phyloP scores from a whole-genome alignment of 345 rosid genomes.

The Rubroshorea leprosula region DNA sequence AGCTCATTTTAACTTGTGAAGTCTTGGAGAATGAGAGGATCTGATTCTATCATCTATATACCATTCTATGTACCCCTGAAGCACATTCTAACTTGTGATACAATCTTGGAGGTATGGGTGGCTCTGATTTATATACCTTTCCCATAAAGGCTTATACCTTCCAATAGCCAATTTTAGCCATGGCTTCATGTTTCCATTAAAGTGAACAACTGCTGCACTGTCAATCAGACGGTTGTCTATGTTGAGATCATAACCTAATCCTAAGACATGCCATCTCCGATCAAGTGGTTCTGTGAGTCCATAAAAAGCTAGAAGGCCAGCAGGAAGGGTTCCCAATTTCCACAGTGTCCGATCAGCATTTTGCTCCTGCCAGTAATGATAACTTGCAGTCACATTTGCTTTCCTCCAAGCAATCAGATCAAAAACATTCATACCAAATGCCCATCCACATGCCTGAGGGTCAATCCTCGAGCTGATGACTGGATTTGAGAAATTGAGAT shows the following conservation, averaged over 20 bases:
- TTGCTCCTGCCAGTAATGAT: slow-evolving; percentile 87
- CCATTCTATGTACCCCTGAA: too few relatives aligned
- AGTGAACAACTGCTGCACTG: slow-evolving; percentile 92
- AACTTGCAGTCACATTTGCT: slow-evolving; percentile 76
- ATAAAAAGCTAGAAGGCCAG: slow-evolving; percentile 83
- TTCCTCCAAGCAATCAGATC: slow-evolving; percentile 90
- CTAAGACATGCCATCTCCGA: slow-evolving; percentile 95
- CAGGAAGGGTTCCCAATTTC: slow-evolving; percentile 95
- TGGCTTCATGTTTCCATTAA: slow-evolving; percentile 92
- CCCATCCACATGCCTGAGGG: slow-evolving; percentile 99
- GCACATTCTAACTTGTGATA: slow-evolving; percentile 47
- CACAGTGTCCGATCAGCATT: slow-evolving; percentile 66
- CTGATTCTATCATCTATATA: slow-evolving; percentile 35
- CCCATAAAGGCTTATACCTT: slow-evolving; percentile 90
- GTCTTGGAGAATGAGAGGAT: slow-evolving; percentile 57
- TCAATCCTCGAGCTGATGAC: slow-evolving; percentile 90
- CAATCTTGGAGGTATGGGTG: slow-evolving; percentile 76
- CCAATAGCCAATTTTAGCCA: slow-evolving; percentile 83
- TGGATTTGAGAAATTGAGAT: slow-evolving; percentile 88
- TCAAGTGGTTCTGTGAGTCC: slow-evolving; percentile 98
- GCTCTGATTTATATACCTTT: slow-evolving; percentile 67
- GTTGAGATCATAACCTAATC: slow-evolving; percentile 82
- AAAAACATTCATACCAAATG: slow-evolving; percentile 92
- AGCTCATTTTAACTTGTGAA: slow-evolving; percentile 47
- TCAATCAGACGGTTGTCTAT: slow-evolving; percentile 84